Evolutionary conservation across 768 basidiomycete genomes (phyloP), one percentile per base, ranked within the genome.

Genomic region (Podaxis rugospora): DNA sequence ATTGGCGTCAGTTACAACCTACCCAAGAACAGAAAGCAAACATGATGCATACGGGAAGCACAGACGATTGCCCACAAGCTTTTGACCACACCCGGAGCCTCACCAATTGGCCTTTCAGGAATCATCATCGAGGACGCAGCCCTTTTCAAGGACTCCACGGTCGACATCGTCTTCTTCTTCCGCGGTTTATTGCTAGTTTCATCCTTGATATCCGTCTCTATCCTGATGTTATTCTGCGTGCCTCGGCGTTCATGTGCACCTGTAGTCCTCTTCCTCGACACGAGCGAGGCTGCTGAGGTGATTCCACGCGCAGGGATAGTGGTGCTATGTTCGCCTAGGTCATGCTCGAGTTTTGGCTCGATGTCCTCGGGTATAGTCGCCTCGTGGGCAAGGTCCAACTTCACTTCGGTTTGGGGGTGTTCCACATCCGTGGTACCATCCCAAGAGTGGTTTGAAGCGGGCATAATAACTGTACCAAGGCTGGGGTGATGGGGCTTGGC

Each of bases 11-110:
- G 18, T 44, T 21, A 44, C 14, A 18, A 18, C 14, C 6, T 2
- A 44, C 18, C n/a, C 18, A 27, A 23, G 35, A 49, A 66, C 51
- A 11, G 5, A 28, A 35, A 50, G 5, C 27, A 25, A 42, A 49
- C 11, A n/a, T 3, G 21, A 25, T 13, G 69, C 81, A 54, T 59
- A 89, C 90, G 89, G 36, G 88, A 88, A 16, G 81, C 76, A 6
- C 72, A 35, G 5, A 87, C 13, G 52, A 90, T 83, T 0, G 87
- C 74, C 56, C 73, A 77, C 40, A 89, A 60, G 63, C 87, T 84
- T 39, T 72, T 46, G 55, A 76, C 63, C 18, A 77, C 57, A 10
- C 74, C 73, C 1, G 88, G 89, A 0, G 84, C 51, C 0, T 72
- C 63, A 0, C 75, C 83, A 14, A 86, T 57, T 62, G 65, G 71